These are phyloP conservation scores for Eucalyptus pauciflora DNA, from an alignment of 345 rosid genomes.

Conservation along the genomic window DNA sequence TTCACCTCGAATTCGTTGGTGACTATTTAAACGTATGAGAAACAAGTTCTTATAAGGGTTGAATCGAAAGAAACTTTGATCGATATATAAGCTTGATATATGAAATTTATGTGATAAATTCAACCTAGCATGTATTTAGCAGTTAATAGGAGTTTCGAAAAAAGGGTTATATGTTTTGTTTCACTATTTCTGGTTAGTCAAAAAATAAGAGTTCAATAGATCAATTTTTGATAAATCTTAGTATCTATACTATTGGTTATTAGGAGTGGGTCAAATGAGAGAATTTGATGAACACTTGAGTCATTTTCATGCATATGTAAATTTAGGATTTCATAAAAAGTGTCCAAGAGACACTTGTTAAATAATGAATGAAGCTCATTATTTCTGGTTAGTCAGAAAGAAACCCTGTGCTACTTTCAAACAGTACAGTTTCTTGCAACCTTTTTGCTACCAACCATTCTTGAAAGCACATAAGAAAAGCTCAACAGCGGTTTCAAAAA, in stretches of 20 bases:
- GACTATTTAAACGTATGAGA: neutral
- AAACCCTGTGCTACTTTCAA: neutral
- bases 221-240: neutral
- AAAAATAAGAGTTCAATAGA: neutral
- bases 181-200: accelerated
- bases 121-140: neutral
- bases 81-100: neutral
- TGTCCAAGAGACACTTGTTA: accelerated
- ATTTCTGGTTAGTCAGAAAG: too few species aligned
- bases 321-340: neutral
- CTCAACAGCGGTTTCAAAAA: neutral
- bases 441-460: neutral
- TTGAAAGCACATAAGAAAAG: neutral
- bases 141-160: neutral
- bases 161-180: neutral
- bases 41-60: neutral
- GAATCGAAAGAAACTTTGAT: neutral
- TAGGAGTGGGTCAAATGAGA: neutral
- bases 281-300: accelerated
- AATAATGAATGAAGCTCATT: neutral
- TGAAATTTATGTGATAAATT: neutral
- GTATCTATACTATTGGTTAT: neutral
- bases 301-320: neutral
- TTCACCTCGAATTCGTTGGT: neutral
- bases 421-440: neutral